Base-by-base conservation (phyloP, 1,284 basidiomycete genomes). In the Malassezia caprae region DNA sequence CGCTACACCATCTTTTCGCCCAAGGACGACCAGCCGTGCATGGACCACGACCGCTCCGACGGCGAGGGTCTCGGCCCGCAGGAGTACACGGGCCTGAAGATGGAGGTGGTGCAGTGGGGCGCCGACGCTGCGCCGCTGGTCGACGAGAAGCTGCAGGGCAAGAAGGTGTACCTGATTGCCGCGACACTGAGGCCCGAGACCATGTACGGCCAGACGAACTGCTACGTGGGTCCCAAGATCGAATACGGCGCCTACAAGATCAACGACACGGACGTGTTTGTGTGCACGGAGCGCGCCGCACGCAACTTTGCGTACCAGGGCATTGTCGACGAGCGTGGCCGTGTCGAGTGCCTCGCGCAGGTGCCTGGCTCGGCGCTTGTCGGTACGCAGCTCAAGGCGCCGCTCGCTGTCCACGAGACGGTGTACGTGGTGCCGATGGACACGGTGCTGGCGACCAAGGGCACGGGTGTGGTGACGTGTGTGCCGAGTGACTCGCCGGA, bases 1-100 rank as follows among this genome's bases (percentile, higher is more conserved):
- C 85, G 94, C 42, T 94, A 96, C 78, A 99, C 94, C 37, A 90
- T 99, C 75, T 98, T 94, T 80, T 93, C 88, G 66, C 90, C 90
- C n/a, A 96, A 96, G 77, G 94, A 99, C 70, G 90, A 90, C 8
- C 94, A 98, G 75, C 93, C 94, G 1, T 98, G 94, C 76, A 98
- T 99, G 94, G 94, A 99, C 78, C 94, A 99, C 79, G 94, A 99
- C 76, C 87, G 94, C 61, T 82, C 84, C 53, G 89, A 90, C 62
- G 94, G 94, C 45, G 94, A 99, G 77, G 91, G 87, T 50, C 79
- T 94, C 54, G 89, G 89, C 15, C 93, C 94, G 7, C 90, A 94
- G 72, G 93, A 98, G 76, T 98, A 98, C 78, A 90, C 93, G 13
- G 87, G 81, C 17, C 79, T 98, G 75, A 96, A 96, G 80, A 90